A percentile compares a stretch with the other conserved stretches of the same genome.
Conservation (phyloP, 2,329 filamentous ascomycete genomes). For the Trichoderma semiorbis region DNA sequence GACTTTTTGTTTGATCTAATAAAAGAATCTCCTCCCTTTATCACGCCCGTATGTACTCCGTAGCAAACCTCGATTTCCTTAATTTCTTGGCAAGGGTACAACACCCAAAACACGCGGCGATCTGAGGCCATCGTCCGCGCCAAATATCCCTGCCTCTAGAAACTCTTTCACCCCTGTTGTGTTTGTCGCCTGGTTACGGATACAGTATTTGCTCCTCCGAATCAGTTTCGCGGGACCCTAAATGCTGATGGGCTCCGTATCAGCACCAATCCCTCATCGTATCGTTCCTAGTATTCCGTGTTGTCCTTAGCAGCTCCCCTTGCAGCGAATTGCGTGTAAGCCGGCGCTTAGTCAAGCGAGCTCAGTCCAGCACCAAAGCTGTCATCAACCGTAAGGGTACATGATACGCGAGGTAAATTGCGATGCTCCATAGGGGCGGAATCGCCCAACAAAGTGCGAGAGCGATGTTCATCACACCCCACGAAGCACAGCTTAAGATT, state of each 20-base stretch:
- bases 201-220: not conserved
- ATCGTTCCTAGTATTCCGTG: not conserved
- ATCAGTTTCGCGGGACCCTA: not conserved
- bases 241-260: slow-evolving; percentile 1
- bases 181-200: not conserved
- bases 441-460: not conserved
- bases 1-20: not conserved
- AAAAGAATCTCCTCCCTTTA: not conserved
- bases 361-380: not conserved
- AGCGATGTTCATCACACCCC: not conserved
- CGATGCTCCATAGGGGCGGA: not conserved
- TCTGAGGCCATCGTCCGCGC: not conserved
- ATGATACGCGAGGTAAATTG: not conserved
- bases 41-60: not conserved
- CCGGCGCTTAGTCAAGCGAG: not conserved
- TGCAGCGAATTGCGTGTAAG: not conserved
- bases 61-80: not conserved
- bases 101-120: not conserved
- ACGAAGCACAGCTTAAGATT: not conserved
- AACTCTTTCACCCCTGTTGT: not conserved
- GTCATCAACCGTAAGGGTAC: not conserved
- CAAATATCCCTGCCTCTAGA: not conserved
- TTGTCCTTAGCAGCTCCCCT: not conserved
- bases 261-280: not conserved
- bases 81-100: slow-evolving; percentile 10